Conservation (phyloP, 352 stramenopile genomes). For the Globisporangium carolinianum region DNA sequence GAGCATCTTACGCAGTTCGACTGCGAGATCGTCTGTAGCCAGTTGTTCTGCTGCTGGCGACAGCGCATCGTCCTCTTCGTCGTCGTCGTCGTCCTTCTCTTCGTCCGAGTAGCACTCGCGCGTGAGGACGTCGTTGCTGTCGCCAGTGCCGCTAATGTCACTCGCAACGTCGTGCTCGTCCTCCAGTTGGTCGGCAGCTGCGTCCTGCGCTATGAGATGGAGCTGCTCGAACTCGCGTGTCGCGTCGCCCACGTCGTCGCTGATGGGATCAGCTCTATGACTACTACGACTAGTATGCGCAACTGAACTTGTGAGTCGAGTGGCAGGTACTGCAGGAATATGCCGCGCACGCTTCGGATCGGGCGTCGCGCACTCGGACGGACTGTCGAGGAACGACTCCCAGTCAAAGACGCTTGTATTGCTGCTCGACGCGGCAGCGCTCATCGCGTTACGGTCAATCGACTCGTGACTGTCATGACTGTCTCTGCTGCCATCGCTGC, state of each 20-base stretch:
- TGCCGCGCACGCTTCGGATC: slow-evolving; percentile 17
- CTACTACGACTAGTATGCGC: too few relatives aligned
- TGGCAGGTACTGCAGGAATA: slow-evolving; percentile 1
- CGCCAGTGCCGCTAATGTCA: too few relatives aligned
- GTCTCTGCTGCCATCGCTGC: background rate
- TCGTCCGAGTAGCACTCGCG: slow-evolving; percentile 10
- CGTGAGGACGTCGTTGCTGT: slow-evolving; percentile 2
- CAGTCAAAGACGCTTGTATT: slow-evolving; percentile 36
- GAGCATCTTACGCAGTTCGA: slow-evolving; percentile 58
- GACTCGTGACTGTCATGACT: background rate
- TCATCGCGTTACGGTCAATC: background rate
- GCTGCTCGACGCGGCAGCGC: slow-evolving; percentile 9
- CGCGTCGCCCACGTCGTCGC: slow-evolving; percentile 1
- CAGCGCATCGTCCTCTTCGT: slow-evolving; percentile 25
- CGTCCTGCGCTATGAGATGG: background rate
- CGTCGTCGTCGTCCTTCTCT: slow-evolving; percentile 18
- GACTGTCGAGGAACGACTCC: slow-evolving; percentile 58
- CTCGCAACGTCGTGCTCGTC: slow-evolving; percentile 4
- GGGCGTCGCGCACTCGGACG: slow-evolving; percentile 26
- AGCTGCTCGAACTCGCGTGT: slow-evolving; percentile 4
- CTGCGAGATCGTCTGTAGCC: slow-evolving; percentile 24
- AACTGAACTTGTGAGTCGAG: background rate
- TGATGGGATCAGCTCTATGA: too few relatives aligned
- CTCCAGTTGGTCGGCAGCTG: background rate
- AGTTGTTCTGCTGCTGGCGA: background rate